Conservation (phyloP, 192 early-diverging fungal species). For the Chytriomyces sp. region DNA sequence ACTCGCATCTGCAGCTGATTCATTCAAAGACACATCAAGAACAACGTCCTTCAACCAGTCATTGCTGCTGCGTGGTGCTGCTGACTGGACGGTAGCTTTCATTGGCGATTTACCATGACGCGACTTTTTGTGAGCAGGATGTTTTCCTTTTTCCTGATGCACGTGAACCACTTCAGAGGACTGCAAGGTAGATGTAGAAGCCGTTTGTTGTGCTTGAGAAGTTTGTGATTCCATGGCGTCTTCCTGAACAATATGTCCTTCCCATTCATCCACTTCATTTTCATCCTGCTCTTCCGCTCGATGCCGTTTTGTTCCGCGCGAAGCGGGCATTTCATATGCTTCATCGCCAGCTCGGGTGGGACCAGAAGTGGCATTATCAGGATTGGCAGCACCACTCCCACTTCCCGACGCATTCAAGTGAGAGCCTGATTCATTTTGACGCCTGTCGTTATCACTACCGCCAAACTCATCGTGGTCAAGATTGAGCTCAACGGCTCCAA, state of each 20-base stretch:
- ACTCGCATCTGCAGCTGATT: slow-evolving; percentile 1
- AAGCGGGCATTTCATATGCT: neutral
- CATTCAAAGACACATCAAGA: slow-evolving; percentile 23
- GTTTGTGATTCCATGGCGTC: neutral
- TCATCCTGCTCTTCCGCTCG: slow-evolving; percentile 11
- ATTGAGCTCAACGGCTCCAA: no score
- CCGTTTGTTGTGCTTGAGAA: neutral
- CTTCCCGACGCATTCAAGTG: no score
- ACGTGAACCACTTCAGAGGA: neutral
- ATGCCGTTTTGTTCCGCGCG: slow-evolving; percentile 21
- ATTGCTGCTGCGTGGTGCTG: neutral
- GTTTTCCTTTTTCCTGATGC: slow-evolving; percentile 7
- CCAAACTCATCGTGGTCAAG: no score
- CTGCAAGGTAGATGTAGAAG: no score
- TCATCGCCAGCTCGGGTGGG: no score
- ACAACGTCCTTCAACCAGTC: slow-evolving; percentile 12
- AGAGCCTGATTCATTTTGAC: no score
- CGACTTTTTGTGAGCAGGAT: slow-evolving; percentile 3
- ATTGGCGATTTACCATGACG: slow-evolving; percentile 10
- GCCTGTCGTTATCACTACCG: no score
- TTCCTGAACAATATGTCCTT: slow-evolving; percentile 15
- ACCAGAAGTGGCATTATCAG: no score
- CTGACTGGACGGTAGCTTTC: neutral
- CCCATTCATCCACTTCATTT: slow-evolving; percentile 32
- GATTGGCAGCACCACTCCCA: no score